A percentile compares a stretch with the other conserved stretches of the same genome.
These are phyloP conservation scores for Ogataea chonburiensis DNA, from an alignment of 805 yeast species.

Conservation along the genomic window DNA sequence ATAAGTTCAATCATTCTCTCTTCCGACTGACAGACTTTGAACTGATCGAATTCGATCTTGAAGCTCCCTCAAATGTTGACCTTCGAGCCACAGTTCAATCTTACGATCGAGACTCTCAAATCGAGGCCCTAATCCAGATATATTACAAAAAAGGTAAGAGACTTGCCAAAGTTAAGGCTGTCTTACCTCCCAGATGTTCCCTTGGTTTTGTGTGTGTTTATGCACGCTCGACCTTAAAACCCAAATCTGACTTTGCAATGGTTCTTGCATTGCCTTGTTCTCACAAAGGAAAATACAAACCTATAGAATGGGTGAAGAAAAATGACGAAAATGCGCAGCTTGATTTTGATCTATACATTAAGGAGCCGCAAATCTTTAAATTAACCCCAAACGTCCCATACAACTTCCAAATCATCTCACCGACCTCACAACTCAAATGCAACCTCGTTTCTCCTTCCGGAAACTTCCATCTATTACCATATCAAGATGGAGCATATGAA, in stretches of 20 bases:
- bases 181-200: conserved; percentile 65
- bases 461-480: conserved; percentile 55
- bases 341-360: conserved; percentile 73
- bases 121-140: conserved; percentile 72
- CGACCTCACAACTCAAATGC: conserved; percentile 51
- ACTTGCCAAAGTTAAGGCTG: conserved; percentile 74
- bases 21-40: conserved; percentile 74
- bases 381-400: conserved; percentile 58
- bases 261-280: conserved; percentile 72
- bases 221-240: conserved; percentile 36
- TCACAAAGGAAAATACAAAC: conserved; percentile 64
- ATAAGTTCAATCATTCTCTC: conserved; percentile 73
- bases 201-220: conserved; percentile 76
- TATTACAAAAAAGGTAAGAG: conserved; percentile 67
- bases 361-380: conserved; percentile 77
- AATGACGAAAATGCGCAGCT: conserved; percentile 66
- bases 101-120: conserved; percentile 37
- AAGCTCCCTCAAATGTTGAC: conserved; percentile 70
- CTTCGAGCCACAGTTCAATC: conserved; percentile 56
- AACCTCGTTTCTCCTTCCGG: conserved; percentile 81
- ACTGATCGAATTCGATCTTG: conserved; percentile 72
- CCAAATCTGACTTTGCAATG: conserved; percentile 63
- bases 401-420: conserved; percentile 61
- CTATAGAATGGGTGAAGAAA: conserved; percentile 60
- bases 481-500: conserved; percentile 54